Percentiles rank a stretch among this genome's conserved stretches.
These are phyloP conservation scores for Cetraspora pellucida DNA, from an alignment of 192 early-diverging fungal species.

Conservation along the genomic window DNA sequence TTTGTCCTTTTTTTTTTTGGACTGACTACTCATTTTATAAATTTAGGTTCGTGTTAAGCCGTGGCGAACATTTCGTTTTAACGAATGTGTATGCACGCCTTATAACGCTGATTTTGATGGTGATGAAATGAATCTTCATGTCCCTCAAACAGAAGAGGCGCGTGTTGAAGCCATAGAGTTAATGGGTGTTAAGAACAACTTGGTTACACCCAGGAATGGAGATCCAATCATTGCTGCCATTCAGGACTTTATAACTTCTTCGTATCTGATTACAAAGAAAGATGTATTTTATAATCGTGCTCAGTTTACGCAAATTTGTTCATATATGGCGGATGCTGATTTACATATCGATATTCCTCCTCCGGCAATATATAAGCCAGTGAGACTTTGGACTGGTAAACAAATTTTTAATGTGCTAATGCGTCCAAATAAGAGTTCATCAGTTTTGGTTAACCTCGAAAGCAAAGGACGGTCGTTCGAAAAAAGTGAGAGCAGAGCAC, in stretches of 20 bases:
- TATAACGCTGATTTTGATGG: constrained; percentile 99
- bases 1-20: background rate
- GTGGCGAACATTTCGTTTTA: constrained; percentile 98
- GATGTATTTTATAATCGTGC: constrained; percentile 95
- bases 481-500: constrained; percentile 58
- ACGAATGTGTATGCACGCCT: constrained; percentile 99
- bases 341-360: constrained; percentile 89
- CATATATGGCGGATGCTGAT: constrained; percentile 87
- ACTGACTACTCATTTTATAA: constrained; percentile 14
- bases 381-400: constrained; percentile 94
- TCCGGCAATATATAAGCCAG: constrained; percentile 89
- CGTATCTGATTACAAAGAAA: constrained; percentile 90
- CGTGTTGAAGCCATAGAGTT: constrained; percentile 93
- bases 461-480: constrained; percentile 80
- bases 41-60: constrained; percentile 78
- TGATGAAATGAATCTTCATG: constrained; percentile 99
- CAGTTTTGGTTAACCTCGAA: constrained; percentile 84
- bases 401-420: constrained; percentile 91
- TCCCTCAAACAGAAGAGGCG: constrained; percentile 99
- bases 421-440: constrained; percentile 73
- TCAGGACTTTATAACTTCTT: constrained; percentile 99
- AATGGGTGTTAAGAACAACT: constrained; percentile 96
- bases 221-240: constrained; percentile 98
- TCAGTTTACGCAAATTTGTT: constrained; percentile 90
- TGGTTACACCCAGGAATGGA: constrained; percentile 98